These are phyloP conservation scores for Neurospora cerealis DNA, from an alignment of 495 filamentous ascomycete species.

Conservation along the genomic window DNA sequence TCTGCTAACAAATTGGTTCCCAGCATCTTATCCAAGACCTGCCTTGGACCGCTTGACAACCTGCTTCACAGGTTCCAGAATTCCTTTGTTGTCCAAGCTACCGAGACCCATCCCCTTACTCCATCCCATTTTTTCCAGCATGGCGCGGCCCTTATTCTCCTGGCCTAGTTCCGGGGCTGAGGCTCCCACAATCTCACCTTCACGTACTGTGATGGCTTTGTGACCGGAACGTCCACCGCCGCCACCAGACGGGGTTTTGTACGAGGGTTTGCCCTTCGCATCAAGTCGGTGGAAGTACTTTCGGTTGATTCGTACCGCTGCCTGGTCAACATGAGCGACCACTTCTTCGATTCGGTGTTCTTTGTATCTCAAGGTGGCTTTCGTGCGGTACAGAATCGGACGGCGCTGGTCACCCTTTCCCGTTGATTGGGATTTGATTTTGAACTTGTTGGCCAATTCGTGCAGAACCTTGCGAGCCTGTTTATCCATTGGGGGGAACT, in stretches of 20 bases:
- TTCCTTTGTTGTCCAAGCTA: slow-evolving; percentile 73
- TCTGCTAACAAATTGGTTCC: neutral
- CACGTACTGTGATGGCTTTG: slow-evolving; percentile 50
- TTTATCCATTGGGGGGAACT: slow-evolving; percentile 79
- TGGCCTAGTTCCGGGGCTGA: slow-evolving; percentile 72
- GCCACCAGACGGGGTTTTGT: slow-evolving; percentile 5
- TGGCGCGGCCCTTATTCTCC: slow-evolving; percentile 74
- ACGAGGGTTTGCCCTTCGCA: slow-evolving; percentile 27
- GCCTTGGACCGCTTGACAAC: slow-evolving; percentile 78
- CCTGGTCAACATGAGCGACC: slow-evolving; percentile 24
- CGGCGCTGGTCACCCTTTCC: slow-evolving; percentile 67
- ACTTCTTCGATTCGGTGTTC: slow-evolving; percentile 31
- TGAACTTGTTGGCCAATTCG: slow-evolving; percentile 56
- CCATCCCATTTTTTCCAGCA: slow-evolving; percentile 99
- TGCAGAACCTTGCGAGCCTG: slow-evolving; percentile 67
- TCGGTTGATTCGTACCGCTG: slow-evolving; percentile 30
- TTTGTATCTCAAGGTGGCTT: slow-evolving; percentile 45
- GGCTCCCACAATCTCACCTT: slow-evolving; percentile 86
- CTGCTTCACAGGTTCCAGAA: slow-evolving; percentile 75
- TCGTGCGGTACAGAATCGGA: slow-evolving; percentile 67
- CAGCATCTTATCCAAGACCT: slow-evolving; percentile 62
- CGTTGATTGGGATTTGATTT: slow-evolving; percentile 72
- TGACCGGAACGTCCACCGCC: slow-evolving; percentile 13
- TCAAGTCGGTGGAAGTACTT: slow-evolving; percentile 39
- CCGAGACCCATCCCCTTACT: slow-evolving; percentile 81